A percentile compares a stretch with the other conserved stretches of the same genome.
Conservation (phyloP, 169 alveolate species). For the Babesia sp. region DNA sequence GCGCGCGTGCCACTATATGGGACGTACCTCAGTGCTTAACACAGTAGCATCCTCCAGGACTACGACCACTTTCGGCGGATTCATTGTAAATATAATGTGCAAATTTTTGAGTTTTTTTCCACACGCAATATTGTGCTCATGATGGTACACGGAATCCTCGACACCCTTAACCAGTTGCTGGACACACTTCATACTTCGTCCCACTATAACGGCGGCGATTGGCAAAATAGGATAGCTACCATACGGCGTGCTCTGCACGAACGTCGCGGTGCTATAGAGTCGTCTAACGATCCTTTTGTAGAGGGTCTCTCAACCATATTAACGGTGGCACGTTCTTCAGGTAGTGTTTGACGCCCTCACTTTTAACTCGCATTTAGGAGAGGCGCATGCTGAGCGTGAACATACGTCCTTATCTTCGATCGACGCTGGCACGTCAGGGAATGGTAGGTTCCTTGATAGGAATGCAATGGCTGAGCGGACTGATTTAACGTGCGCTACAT, state of each 20-base stretch:
- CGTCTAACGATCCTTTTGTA: conserved; percentile 32
- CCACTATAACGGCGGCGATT: neutral
- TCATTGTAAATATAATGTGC: conserved; percentile 12
- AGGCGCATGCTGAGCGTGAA: neutral
- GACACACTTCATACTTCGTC: conserved; percentile 20
- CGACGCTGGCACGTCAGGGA: conserved; percentile 12
- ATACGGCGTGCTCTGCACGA: conserved; percentile 25
- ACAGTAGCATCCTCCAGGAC: conserved; percentile 37
- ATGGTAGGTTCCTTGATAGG: neutral
- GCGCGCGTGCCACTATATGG: conserved; percentile 15
- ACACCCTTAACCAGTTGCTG: conserved; percentile 41
- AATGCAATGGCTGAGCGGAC: too few relatives aligned
- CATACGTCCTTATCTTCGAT: neutral
- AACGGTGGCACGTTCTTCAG: conserved; percentile 19
- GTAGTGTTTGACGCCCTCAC: neutral
- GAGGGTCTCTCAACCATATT: conserved; percentile 44
- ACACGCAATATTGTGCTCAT: conserved; percentile 2
- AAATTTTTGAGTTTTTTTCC: neutral
- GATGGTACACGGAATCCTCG: conserved; percentile 41
- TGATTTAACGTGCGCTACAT: too few relatives aligned
- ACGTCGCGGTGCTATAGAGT: conserved; percentile 6
- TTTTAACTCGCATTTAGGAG: neutral
- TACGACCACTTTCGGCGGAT: conserved; percentile 2
- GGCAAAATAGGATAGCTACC: neutral
- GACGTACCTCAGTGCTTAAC: conserved; percentile 35